Evolutionary conservation across 2,329 filamentous ascomycete genomes (phyloP).

Genomic region (Nigrospora sphaerica): DNA sequence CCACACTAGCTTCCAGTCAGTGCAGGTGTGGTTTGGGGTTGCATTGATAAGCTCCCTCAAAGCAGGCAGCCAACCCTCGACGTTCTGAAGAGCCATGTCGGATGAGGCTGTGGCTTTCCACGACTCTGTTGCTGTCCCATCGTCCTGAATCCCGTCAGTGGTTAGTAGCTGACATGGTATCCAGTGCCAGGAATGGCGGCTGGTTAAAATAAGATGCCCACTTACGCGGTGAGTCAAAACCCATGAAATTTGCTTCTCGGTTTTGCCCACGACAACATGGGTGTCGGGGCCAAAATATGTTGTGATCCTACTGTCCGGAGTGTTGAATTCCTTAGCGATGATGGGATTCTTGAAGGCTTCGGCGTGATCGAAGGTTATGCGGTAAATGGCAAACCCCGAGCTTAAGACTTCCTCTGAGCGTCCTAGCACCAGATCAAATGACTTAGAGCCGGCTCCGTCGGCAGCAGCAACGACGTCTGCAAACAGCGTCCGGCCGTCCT

Average conservation of each 20-base stretch:
- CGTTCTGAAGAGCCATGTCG: conserved; percentile 5
- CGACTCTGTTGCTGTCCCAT: background rate
- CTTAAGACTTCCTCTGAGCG: background rate
- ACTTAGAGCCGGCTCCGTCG: conserved; percentile 1
- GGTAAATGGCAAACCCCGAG: background rate
- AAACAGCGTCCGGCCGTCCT: conserved; percentile 2
- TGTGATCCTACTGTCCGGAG: too few relatives aligned
- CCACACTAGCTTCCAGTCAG: conserved; percentile 30
- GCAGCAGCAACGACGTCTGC: conserved; percentile 2
- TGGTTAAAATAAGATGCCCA: background rate
- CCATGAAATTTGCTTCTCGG: too few relatives aligned
- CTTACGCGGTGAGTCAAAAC: too few relatives aligned
- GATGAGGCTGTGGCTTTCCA: conserved; percentile 3
- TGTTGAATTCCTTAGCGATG: too few relatives aligned
- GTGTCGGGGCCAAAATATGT: too few relatives aligned
- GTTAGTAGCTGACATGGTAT: background rate
- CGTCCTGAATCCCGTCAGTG: background rate
- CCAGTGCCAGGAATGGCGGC: too few relatives aligned
- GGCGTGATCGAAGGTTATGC: too few relatives aligned
- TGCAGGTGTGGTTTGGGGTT: conserved; percentile 22
- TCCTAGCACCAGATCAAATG: background rate
- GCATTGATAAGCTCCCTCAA: conserved; percentile 10
- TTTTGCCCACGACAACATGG: too few relatives aligned
- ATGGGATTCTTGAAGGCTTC: too few relatives aligned
- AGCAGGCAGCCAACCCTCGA: conserved; percentile 4